Evolutionary conservation across 1,139 yeast species (phyloP).

Genomic region (Eremothecium sinecaudum): DNA sequence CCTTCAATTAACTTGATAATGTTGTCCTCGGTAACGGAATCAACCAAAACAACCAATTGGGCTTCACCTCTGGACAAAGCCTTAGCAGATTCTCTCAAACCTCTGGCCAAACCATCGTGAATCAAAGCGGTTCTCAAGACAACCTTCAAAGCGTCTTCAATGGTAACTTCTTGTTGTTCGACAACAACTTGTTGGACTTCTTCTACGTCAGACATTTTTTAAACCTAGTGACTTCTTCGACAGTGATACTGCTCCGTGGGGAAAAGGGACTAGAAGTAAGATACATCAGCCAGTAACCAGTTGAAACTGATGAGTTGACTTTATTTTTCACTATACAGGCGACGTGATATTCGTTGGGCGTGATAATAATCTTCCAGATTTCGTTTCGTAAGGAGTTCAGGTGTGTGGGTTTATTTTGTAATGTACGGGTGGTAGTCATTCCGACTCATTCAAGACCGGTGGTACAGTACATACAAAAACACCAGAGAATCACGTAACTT

Average conservation of each 20-base stretch:
- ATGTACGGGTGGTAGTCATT: not conserved
- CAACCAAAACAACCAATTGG: constrained; percentile 94
- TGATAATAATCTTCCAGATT: not conserved
- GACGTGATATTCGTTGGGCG: not conserved
- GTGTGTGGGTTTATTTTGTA: constrained; percentile 1
- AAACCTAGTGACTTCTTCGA: constrained; percentile 72
- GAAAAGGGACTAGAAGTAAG: constrained; percentile 11
- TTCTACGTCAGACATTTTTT: constrained; percentile 76
- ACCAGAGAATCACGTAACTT: not conserved
- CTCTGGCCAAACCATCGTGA: constrained; percentile 99
- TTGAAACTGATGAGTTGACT: no score
- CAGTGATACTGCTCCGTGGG: constrained; percentile 75
- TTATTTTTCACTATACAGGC: no score
- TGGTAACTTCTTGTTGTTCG: constrained; percentile 79
- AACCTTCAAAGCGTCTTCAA: constrained; percentile 97
- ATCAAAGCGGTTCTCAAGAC: constrained; percentile 97
- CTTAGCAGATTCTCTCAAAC: constrained; percentile 99
- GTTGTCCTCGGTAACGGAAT: constrained; percentile 96
- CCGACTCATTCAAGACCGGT: not conserved
- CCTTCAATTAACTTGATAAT: constrained; percentile 98
- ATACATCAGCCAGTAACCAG: no score
- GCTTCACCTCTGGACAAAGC: constrained; percentile 97
- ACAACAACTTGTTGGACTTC: constrained; percentile 73
- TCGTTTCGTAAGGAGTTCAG: not conserved
- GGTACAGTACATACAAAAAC: not conserved